Evolutionary conservation across 192 early-diverging fungal genomes (phyloP).

Genomic region (Gamsiella multidivaricata): DNA sequence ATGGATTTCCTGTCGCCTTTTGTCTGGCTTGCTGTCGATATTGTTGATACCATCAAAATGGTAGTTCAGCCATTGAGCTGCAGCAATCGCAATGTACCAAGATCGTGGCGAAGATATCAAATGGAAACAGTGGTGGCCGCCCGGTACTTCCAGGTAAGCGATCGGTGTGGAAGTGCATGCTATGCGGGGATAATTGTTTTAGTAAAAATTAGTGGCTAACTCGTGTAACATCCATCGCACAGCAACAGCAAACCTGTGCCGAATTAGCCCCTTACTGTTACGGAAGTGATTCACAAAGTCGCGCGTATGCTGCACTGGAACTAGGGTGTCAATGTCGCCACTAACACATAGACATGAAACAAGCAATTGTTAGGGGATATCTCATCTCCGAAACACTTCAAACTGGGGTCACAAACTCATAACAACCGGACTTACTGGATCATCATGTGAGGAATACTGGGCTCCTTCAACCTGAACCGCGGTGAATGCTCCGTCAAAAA

Average conservation of each 20-base stretch:
- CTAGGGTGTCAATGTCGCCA: slow-evolving; percentile 52
- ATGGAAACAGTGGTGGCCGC: slow-evolving; percentile 57
- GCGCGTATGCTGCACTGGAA: slow-evolving; percentile 45
- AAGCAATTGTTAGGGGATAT: too few species aligned
- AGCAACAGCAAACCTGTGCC: not conserved
- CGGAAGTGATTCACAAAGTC: slow-evolving; percentile 46
- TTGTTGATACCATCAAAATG: slow-evolving; percentile 19
- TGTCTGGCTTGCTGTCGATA: not conserved
- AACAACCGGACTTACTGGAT: slow-evolving; percentile 41
- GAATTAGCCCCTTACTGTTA: slow-evolving; percentile 22
- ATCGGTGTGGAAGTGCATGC: too few species aligned
- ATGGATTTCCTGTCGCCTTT: slow-evolving; percentile 14
- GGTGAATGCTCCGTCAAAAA: slow-evolving; percentile 51
- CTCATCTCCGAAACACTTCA: too few species aligned
- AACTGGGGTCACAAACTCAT: too few species aligned
- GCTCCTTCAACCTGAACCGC: slow-evolving; percentile 28
- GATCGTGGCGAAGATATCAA: slow-evolving; percentile 55
- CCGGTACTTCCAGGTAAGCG: slow-evolving; percentile 37
- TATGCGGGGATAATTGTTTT: slow-evolving; percentile 5
- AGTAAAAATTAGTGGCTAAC: not conserved
- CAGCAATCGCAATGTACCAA: slow-evolving; percentile 47
- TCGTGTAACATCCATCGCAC: too few species aligned
- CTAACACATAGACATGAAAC: slow-evolving; percentile 10
- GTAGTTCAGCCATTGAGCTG: slow-evolving; percentile 49
- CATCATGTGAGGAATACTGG: slow-evolving; percentile 48